These are phyloP conservation scores for Botryotinia narcissicola DNA, from an alignment of 2,329 filamentous ascomycete genomes.

Conservation along the genomic window DNA sequence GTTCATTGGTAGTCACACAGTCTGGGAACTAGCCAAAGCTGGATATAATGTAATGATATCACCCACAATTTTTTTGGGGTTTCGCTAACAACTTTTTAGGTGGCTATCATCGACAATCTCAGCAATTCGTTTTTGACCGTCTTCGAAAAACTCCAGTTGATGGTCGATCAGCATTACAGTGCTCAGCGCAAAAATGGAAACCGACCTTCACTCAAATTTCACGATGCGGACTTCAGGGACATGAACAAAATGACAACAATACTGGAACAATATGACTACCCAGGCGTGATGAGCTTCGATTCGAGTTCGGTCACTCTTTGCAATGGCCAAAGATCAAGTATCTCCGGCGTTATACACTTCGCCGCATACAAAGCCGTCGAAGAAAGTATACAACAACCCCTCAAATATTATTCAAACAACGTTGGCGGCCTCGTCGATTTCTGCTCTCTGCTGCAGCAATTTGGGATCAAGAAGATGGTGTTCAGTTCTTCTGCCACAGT, in stretches of 20 bases:
- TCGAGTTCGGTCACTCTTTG: conserved; percentile 16
- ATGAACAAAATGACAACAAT: conserved; percentile 29
- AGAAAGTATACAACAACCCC: conserved; percentile 58
- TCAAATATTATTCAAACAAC: conserved; percentile 68
- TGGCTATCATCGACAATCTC: conserved; percentile 41
- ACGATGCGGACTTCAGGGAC: conserved; percentile 35
- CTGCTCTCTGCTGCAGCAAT: conserved; percentile 54
- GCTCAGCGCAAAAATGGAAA: conserved; percentile 21
- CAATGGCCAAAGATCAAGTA: conserved; percentile 39
- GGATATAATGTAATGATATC: conserved; percentile 41
- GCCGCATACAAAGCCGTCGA: conserved; percentile 56
- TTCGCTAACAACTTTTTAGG: conserved; percentile 29
- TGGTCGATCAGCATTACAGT: conserved; percentile 28
- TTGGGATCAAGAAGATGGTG: conserved; percentile 63
- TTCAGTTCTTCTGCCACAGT: conserved; percentile 68
- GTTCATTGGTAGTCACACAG: conserved; percentile 51
- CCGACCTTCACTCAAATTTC: conserved; percentile 33
- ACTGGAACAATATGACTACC: conserved; percentile 29
- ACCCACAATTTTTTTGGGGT: neutral
- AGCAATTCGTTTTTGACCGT: conserved; percentile 39
- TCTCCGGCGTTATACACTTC: conserved; percentile 66
- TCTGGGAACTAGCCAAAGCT: conserved; percentile 48
- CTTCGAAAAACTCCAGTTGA: conserved; percentile 27
- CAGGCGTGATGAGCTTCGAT: conserved; percentile 16
- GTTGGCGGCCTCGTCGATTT: conserved; percentile 62